Percentiles rank a stretch among this genome's conserved stretches.
Conservation (phyloP, 441 rosid genomes). For the Pelargonium citronellum region DNA sequence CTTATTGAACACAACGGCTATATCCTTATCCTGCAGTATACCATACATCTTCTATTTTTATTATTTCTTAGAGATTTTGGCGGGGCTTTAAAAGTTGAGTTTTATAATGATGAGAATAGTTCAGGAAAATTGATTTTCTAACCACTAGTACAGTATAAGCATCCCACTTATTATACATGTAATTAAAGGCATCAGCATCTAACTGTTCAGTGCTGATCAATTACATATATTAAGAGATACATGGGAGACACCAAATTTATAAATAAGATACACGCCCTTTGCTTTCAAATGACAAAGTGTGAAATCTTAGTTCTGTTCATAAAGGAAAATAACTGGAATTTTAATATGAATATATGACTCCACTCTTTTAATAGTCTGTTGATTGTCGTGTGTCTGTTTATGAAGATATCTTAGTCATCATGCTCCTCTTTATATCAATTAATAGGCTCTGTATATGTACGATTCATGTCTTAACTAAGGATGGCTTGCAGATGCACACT, state of each 20-base stretch:
- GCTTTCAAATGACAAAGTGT: too few relatives aligned
- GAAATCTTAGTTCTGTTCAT: neutral
- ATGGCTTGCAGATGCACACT: neutral
- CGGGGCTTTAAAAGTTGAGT: too few relatives aligned
- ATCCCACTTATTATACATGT: too few relatives aligned
- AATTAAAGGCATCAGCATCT: neutral
- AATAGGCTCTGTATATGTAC: neutral
- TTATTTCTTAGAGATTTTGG: too few relatives aligned
- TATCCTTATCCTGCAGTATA: too few relatives aligned
- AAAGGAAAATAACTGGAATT: neutral
- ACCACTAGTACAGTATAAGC: too few relatives aligned
- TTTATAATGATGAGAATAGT: too few relatives aligned
- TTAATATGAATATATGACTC: neutral
- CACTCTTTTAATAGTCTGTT: neutral
- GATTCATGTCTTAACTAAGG: neutral
- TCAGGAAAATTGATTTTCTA: too few relatives aligned
- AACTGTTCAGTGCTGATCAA: neutral
- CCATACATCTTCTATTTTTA: too few relatives aligned
- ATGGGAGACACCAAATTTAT: neutral
- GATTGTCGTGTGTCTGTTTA: neutral
- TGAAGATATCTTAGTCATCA: constrained; percentile 1
- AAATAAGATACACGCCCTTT: neutral
- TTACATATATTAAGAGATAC: neutral
- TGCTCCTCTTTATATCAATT: neutral
- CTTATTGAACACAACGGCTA: too few relatives aligned